Evolutionary conservation across 352 stramenopile species (phyloP).

Genomic region (Globisporangium rhizosaccharum): DNA sequence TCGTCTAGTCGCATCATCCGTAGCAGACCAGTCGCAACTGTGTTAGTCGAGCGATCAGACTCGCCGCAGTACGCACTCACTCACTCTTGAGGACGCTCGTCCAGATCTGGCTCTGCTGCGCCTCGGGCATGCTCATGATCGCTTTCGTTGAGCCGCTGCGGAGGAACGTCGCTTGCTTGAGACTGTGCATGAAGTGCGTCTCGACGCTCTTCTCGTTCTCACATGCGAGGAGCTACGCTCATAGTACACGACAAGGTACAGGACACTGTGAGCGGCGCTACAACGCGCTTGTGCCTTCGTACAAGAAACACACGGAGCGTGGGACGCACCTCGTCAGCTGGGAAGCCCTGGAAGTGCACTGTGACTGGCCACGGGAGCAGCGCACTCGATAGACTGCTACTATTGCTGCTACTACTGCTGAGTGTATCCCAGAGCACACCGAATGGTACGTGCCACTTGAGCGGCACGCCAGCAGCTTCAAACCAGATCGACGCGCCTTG

Average conservation of each 20-base stretch:
- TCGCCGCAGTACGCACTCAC: slow-evolving; percentile 16
- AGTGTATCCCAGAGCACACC: slow-evolving; percentile 64
- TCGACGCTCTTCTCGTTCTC: slow-evolving; percentile 75
- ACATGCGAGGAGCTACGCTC: slow-evolving; percentile 50
- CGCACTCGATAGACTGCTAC: neutral
- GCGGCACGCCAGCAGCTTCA: slow-evolving; percentile 41
- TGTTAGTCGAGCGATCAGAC: neutral
- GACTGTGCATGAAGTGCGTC: slow-evolving; percentile 81
- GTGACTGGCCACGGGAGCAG: slow-evolving; percentile 63
- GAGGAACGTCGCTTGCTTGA: slow-evolving; percentile 78
- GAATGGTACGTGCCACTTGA: slow-evolving; percentile 80
- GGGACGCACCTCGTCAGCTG: slow-evolving; percentile 30
- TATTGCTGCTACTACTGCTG: slow-evolving; percentile 4
- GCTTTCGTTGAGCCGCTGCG: slow-evolving; percentile 69
- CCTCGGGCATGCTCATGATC: slow-evolving; percentile 75
- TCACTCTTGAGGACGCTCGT: slow-evolving; percentile 55
- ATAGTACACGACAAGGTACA: neutral
- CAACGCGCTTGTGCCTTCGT: neutral
- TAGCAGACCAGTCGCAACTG: no score
- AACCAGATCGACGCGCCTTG: slow-evolving; percentile 68
- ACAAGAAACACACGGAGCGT: neutral
- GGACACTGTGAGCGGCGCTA: no score
- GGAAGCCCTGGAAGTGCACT: slow-evolving; percentile 79
- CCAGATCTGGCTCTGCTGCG: slow-evolving; percentile 81
- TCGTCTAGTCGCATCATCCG: slow-evolving; percentile 21